Evolutionary conservation across 495 filamentous ascomycete species (phyloP).

Genomic region (Immersiella caudata): DNA sequence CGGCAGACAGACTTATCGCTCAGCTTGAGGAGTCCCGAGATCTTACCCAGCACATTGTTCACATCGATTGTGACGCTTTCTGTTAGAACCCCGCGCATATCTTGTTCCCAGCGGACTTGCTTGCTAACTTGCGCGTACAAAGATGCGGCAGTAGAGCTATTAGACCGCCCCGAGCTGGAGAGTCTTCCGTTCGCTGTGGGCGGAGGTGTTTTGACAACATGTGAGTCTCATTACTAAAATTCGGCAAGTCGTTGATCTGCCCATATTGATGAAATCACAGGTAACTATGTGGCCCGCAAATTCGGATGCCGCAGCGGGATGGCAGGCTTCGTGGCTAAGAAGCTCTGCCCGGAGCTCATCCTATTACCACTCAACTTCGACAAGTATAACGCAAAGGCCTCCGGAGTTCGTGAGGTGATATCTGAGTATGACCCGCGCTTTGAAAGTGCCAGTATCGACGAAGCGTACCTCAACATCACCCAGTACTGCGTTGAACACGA

Average conservation of each 20-base stretch:
- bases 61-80: constrained; percentile 98
- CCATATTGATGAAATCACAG: constrained; percentile 55
- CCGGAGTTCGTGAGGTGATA: constrained; percentile 82
- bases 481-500: constrained; percentile 73
- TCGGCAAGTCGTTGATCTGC: not conserved
- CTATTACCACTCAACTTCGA: constrained; percentile 81
- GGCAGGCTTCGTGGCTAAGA: constrained; percentile 93
- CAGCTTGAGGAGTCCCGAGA: constrained; percentile 79
- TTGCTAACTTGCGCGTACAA: not conserved
- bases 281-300: constrained; percentile 89
- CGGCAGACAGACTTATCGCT: constrained; percentile 79
- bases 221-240: not conserved
- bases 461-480: constrained; percentile 96
- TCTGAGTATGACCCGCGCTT: constrained; percentile 86
- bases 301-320: constrained; percentile 93
- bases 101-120: not conserved
- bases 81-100: constrained; percentile 37
- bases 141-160: constrained; percentile 86
- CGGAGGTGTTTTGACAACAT: constrained; percentile 64
- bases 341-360: constrained; percentile 88
- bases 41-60: constrained; percentile 79
- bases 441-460: constrained; percentile 91
- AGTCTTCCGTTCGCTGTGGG: constrained; percentile 93
- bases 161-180: constrained; percentile 87
- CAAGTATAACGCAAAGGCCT: constrained; percentile 89